Conservation (phyloP, 345 rosid genomes). For the Acer saccharum region DNA sequence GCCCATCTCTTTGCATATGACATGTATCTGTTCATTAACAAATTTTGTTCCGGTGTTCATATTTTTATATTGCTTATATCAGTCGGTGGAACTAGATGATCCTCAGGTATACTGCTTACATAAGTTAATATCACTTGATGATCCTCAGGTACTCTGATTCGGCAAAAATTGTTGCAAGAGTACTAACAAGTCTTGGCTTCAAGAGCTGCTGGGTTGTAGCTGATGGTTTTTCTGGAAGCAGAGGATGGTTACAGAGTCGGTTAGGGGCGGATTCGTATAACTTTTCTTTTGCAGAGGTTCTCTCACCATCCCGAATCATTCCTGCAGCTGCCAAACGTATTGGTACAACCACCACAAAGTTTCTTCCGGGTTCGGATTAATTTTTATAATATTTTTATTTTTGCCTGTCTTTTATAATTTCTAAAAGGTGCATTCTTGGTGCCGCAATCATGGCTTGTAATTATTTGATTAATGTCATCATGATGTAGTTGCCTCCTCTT, state of each 20-base stretch:
- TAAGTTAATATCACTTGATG: neutral
- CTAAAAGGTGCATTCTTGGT: conserved; percentile 10
- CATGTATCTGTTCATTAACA: neutral
- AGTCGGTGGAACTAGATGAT: neutral
- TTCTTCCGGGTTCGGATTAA: conserved; percentile 76
- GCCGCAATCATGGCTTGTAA: neutral
- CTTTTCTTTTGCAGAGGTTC: conserved; percentile 59
- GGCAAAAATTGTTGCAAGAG: conserved; percentile 72
- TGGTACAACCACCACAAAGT: conserved; percentile 66
- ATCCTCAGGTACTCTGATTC: conserved; percentile 72
- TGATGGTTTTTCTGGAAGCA: conserved; percentile 84
- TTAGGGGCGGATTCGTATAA: conserved; percentile 84
- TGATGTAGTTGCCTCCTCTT: neutral
- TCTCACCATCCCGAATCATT: conserved; percentile 69
- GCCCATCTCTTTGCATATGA: neutral
- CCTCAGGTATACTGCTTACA: neutral
- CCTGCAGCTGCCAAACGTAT: conserved; percentile 60
- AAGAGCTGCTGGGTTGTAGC: conserved; percentile 75
- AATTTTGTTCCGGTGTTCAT: neutral
- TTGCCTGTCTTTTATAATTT: neutral
- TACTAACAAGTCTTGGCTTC: conserved; percentile 71
- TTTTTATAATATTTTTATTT: no score
- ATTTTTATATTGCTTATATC: neutral
- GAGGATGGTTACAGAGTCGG: conserved; percentile 90
- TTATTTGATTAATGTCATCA: conserved; percentile 19